Evolutionary conservation across 345 rosid genomes (phyloP), one percentile per base, ranked within the genome.

Genomic region (Cardamine occulta): DNA sequence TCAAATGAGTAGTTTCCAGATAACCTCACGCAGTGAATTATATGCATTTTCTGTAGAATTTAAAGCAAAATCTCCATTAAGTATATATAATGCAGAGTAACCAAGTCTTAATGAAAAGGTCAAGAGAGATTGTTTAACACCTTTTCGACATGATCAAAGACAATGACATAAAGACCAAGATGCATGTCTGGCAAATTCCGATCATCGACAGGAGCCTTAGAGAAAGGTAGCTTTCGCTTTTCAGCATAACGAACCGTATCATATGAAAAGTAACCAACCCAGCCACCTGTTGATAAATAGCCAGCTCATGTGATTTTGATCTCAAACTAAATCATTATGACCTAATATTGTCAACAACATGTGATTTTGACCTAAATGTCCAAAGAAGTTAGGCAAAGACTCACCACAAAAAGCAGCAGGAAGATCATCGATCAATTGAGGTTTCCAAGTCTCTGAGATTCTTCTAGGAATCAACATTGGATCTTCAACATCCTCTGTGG

Each of bases 121-220:
- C 40, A 60, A 52, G 13, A 66, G 76, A 55, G 76, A 26, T 19
- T 19, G 19, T 26, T 24, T 4, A 40, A 29, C 61, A 87, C 93
- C 97, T 93, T 93, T 74, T 86, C 87, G 55, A 93, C 94, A 40
- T 87, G 93, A 82, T 90, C 98, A 72, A 93, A 88, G 54, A 93
- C 85, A 29, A 92, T 79, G 9, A 89, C 88, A 29, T 90, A 93
- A 32, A 93, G 93, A 24, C 93, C 91, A 23, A 88, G 84, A 78
- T 93, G 91, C 54, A 93, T 85, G 59, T 93, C 93, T 2, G 93
- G 84, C 10, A 90, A 86, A 74, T 85, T 82, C 79, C 91, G 80
- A 63, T 90, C 96, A 82, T 93, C 93, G 4, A 67, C 32, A 4
- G 63, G 87, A 1, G 86, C 86, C 9, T 42, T 68, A 8, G 88